Percentiles rank a stretch among this genome's conserved stretches.
These are phyloP conservation scores for Phytophthora nicotianae DNA, from an alignment of 352 stramenopile species.

Conservation along the genomic window DNA sequence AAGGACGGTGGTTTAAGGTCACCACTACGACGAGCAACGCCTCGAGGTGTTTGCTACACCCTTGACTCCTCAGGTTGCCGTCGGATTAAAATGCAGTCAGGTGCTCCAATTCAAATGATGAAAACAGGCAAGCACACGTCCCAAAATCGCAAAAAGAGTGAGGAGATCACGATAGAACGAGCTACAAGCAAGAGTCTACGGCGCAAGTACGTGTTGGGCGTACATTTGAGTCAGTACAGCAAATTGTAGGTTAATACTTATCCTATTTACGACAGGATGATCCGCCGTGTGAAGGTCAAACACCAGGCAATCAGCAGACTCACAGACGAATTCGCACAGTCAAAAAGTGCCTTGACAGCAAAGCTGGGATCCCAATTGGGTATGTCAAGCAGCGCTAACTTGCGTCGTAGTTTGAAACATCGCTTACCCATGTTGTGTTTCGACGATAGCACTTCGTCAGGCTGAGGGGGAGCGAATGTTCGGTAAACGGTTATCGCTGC, in stretches of 20 bases:
- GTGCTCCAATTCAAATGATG: constrained; percentile 9
- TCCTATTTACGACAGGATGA: constrained; percentile 51
- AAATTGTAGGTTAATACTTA: too few relatives aligned
- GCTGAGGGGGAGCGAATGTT: constrained; percentile 74
- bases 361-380: constrained; percentile 61
- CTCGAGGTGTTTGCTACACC: constrained; percentile 74
- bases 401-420: neutral
- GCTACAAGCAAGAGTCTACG: constrained; percentile 58
- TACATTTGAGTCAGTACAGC: too few relatives aligned
- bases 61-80: constrained; percentile 63
- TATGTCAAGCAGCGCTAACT: neutral
- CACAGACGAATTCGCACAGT: constrained; percentile 54
- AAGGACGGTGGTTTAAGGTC: constrained; percentile 14
- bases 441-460: constrained; percentile 56
- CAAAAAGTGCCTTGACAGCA: constrained; percentile 40
- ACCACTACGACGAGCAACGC: constrained; percentile 24
- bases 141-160: constrained; percentile 22
- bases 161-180: constrained; percentile 63
- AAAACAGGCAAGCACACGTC: neutral
- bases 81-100: constrained; percentile 75
- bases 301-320: constrained; percentile 48
- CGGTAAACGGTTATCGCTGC: constrained; percentile 49
- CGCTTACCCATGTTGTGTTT: neutral
- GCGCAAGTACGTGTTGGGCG: constrained; percentile 55
- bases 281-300: constrained; percentile 57